Evolutionary conservation across 1,139 yeast genomes (phyloP), one percentile per base, ranked within the genome.

Genomic region (Blastobotrys persicus): DNA sequence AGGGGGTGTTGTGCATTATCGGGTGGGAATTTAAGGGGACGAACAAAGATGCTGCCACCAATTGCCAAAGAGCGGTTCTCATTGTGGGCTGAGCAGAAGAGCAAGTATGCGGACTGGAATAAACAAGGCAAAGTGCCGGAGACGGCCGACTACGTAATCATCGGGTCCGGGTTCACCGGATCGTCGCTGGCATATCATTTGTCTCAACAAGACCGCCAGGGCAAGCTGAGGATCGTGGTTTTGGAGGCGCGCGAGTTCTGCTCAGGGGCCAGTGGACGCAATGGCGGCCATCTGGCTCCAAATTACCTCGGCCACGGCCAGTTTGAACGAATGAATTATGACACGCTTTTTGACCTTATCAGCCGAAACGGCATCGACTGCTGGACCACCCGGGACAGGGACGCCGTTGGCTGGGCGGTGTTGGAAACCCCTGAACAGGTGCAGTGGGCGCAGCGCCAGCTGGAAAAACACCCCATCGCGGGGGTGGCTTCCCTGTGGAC

Each of bases 251-350:
- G 77, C 49, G 71, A 69, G 42, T 56, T 66, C 5, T 71, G 76
- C 46, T 70, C 76, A 1, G 78, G 78, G 19, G 79, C 79, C 9
- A 71, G 77, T 2, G 79, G 78, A 9, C 62, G 79, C 47, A 75
- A 75, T 49, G 79, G 79, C 23, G 79, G 79, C 1, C 79, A 75
- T 56, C 54, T 75, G 42, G 71, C 72, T 37, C 75, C 77, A 6
- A 67, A 64, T 48, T 65, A 64, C 42, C 51, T 57, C 26, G 9
- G 9, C 28, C 28, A 23, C 28, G 68, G 64, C 33, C 56, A 37
- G 31, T 60, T 60, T 45, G 64, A 60, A 43, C 46, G 51, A 23
- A 46, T 34, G n/a, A 63, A 63, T 51, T 60, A 53, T 43, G 51
- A 55, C 11, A 54, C 50, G 5, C 45, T 62, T 16, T 50, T 52